Conservation (phyloP, 495 filamentous ascomycete genomes). For the Usnea hakonensis region DNA sequence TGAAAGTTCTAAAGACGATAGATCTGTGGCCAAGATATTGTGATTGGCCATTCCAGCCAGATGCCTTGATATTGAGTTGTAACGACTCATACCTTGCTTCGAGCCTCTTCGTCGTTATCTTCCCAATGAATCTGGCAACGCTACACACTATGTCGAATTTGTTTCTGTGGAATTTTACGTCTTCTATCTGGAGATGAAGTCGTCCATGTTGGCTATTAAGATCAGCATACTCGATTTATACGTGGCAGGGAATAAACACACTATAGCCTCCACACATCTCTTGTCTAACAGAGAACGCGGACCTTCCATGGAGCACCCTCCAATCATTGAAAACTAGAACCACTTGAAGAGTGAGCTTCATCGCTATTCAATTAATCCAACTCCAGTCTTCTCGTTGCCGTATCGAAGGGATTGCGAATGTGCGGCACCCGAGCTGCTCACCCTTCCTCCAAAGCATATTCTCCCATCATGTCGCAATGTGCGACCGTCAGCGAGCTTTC, state of each 20-base stretch:
- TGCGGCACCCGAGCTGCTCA: background rate
- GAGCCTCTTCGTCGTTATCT: background rate
- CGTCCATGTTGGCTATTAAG: constrained; percentile 68
- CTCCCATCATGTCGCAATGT: background rate
- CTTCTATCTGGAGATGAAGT: constrained; percentile 71
- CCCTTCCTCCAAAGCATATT: background rate
- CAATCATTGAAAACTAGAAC: constrained; percentile 83
- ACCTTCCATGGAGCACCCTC: constrained; percentile 81
- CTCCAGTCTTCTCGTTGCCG: background rate
- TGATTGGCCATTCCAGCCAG: too few relatives aligned
- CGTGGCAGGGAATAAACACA: constrained; percentile 37
- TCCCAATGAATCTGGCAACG: background rate
- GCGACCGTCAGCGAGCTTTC: too few relatives aligned
- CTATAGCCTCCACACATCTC: constrained; percentile 86
- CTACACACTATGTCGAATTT: constrained; percentile 5
- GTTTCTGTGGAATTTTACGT: constrained; percentile 50
- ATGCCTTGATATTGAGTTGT: too few relatives aligned
- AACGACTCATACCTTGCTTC: too few relatives aligned
- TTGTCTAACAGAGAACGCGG: constrained; percentile 70
- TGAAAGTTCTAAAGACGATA: too few relatives aligned
- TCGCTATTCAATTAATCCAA: too few relatives aligned
- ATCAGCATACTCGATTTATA: constrained; percentile 1
- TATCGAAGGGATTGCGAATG: background rate
- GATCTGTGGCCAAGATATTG: too few relatives aligned
- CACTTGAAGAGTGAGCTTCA: too few relatives aligned